Percentiles rank a stretch among this genome's conserved stretches.
phyloP scores from a whole-genome alignment of 2,329 filamentous ascomycete genomes.

The Ophiostoma sp. region DNA sequence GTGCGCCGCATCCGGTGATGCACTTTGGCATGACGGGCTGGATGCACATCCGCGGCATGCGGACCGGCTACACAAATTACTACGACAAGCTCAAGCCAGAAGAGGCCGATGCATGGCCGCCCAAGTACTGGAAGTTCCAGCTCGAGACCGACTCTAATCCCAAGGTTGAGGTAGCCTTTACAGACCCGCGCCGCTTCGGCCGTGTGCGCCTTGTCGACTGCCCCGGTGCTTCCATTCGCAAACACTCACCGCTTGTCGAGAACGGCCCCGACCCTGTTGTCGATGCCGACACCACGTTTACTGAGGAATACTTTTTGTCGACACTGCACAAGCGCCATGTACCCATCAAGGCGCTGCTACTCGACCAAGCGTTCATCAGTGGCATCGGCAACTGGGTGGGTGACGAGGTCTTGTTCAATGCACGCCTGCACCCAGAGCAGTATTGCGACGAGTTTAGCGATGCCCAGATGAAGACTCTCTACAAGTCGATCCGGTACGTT shows the following conservation, averaged over 20 bases:
- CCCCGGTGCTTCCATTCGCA: slow-evolving; percentile 71
- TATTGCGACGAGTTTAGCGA: slow-evolving; percentile 81
- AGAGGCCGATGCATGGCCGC: slow-evolving; percentile 72
- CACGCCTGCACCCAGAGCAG: slow-evolving; percentile 86
- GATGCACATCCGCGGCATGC: slow-evolving; percentile 81
- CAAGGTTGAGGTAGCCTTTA: slow-evolving; percentile 69
- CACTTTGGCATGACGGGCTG: slow-evolving; percentile 84
- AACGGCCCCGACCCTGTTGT: slow-evolving; percentile 93
- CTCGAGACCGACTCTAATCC: slow-evolving; percentile 62
- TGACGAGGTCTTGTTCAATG: slow-evolving; percentile 90
- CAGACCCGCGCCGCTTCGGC: slow-evolving; percentile 76
- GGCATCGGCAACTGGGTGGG: slow-evolving; percentile 98
- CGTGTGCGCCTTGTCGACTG: slow-evolving; percentile 82
- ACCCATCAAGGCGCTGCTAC: slow-evolving; percentile 82
- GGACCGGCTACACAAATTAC: slow-evolving; percentile 77
- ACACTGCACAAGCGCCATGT: slow-evolving; percentile 76
- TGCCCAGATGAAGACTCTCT: slow-evolving; percentile 68
- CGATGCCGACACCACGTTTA: slow-evolving; percentile 72
- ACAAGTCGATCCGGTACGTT: slow-evolving; percentile 73
- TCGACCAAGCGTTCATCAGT: slow-evolving; percentile 85
- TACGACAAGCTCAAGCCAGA: slow-evolving; percentile 69
- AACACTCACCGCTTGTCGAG: slow-evolving; percentile 76
- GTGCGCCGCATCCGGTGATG: slow-evolving; percentile 82
- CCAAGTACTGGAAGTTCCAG: slow-evolving; percentile 85
- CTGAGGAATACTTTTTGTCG: slow-evolving; percentile 69